These are phyloP conservation scores for Chalaropsis ovoidea DNA, from an alignment of 2,329 filamentous ascomycete genomes.

Conservation along the genomic window DNA sequence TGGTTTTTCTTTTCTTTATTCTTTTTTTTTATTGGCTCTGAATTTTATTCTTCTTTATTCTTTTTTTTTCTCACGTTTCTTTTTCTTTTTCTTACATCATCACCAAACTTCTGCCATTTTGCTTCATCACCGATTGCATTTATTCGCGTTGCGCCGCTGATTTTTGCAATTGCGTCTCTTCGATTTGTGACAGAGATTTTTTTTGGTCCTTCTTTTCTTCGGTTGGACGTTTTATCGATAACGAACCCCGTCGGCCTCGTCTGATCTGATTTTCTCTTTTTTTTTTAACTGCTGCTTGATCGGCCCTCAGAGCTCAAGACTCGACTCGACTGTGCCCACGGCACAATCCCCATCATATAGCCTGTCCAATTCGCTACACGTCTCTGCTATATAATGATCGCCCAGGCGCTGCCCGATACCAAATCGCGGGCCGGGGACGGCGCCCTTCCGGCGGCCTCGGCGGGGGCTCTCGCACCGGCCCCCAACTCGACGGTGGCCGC, in stretches of 20 bases:
- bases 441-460: conserved; percentile 32
- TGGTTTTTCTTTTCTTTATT: not conserved
- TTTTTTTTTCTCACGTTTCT: not conserved
- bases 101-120: not conserved
- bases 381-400: conserved; percentile 4
- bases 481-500: not conserved
- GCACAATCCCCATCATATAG: not conserved
- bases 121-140: not conserved
- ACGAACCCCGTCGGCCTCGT: not conserved
- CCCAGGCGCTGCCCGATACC: not conserved
- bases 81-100: conserved; percentile 11
- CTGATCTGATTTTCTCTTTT: not conserved
- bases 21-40: conserved; percentile 1
- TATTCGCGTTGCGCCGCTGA: not conserved
- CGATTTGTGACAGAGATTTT: not conserved
- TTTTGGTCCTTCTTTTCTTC: not conserved
- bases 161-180: not conserved
- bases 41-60: not conserved
- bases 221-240: not conserved
- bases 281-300: not conserved
- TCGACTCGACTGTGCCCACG: not conserved
- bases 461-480: conserved; percentile 32
- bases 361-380: not conserved
- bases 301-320: not conserved
- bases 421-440: not conserved